A percentile compares a stretch with the other conserved stretches of the same genome.
phyloP scores from a whole-genome alignment of 352 stramenopile species.

The Phytophthora citricola region DNA sequence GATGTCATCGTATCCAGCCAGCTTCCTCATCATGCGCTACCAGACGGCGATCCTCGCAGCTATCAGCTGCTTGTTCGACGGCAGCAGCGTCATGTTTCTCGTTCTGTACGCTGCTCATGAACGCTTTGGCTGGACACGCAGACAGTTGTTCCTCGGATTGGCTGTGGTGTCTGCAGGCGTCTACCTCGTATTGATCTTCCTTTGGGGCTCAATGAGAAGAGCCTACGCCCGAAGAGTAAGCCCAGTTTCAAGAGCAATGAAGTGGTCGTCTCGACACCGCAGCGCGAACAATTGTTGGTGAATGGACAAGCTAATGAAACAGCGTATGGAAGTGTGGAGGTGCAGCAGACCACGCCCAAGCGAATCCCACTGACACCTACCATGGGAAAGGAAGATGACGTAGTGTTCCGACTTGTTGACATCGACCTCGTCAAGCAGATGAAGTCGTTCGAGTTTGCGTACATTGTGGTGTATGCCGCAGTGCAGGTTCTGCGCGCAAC shows the following conservation, averaged over 20 bases:
- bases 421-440: conserved; percentile 69
- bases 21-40: conserved; percentile 76
- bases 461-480: conserved; percentile 72
- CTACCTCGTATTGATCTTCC: conserved; percentile 68
- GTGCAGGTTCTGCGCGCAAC: conserved; percentile 82
- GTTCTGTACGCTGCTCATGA: conserved; percentile 65
- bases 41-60: conserved; percentile 81
- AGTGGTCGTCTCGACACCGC: conserved; percentile 14
- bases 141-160: conserved; percentile 60
- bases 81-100: conserved; percentile 78
- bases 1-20: conserved; percentile 80
- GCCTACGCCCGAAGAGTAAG: conserved; percentile 38
- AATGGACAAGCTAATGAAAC: conserved; percentile 24
- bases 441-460: conserved; percentile 82
- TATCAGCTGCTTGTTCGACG: conserved; percentile 83
- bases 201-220: conserved; percentile 84
- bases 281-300: conserved; percentile 43
- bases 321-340: conserved; percentile 35
- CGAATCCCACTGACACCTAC: conserved; percentile 14
- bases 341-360: conserved; percentile 20
- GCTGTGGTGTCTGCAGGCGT: conserved; percentile 49
- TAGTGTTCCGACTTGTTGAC: conserved; percentile 56
- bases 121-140: conserved; percentile 49
- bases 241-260: conserved; percentile 20
- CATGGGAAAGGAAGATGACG: conserved; percentile 24